phyloP scores from a whole-genome alignment of 208 protist genomes.

The Leishmania amazonensis region DNA sequence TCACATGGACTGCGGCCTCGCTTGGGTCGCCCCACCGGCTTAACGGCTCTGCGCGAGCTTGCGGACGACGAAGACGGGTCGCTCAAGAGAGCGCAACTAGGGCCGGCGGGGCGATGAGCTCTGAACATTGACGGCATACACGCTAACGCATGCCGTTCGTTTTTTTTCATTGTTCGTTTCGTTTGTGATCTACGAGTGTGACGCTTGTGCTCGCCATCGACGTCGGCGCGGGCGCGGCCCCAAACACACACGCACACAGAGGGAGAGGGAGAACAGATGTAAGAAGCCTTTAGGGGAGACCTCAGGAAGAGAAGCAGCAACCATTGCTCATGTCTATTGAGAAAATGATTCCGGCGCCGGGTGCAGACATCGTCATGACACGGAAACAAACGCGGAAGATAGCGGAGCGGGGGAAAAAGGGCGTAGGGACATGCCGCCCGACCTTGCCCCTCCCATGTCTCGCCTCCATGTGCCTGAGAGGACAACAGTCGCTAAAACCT shows the following conservation, averaged over 20 bases:
- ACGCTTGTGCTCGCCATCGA: not conserved
- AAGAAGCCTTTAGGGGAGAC: not conserved
- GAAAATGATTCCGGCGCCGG: not conserved
- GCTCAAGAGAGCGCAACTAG: not conserved
- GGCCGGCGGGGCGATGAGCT: constrained; percentile 1
- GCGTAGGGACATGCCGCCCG: not conserved
- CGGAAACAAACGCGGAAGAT: not conserved
- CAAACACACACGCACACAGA: not conserved
- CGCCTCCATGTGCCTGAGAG: not conserved
- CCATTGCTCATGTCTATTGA: not conserved
- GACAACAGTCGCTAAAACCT: not conserved
- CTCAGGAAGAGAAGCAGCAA: not conserved
- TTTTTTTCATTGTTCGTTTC: not conserved
- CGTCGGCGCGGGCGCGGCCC: not conserved
- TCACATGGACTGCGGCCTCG: constrained; percentile 30
- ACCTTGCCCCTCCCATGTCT: not conserved
- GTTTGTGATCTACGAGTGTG: not conserved
- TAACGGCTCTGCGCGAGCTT: constrained; percentile 3
- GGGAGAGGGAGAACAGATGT: not conserved
- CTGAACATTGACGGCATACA: constrained; percentile 10
- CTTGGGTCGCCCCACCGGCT: constrained; percentile 9
- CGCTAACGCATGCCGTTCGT: not conserved
- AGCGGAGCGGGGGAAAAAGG: not conserved
- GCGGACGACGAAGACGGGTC: not conserved
- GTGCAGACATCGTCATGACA: not conserved